These are phyloP conservation scores for Botrytis paeoniae DNA, from an alignment of 2,329 filamentous ascomycete genomes.

Conservation along the genomic window DNA sequence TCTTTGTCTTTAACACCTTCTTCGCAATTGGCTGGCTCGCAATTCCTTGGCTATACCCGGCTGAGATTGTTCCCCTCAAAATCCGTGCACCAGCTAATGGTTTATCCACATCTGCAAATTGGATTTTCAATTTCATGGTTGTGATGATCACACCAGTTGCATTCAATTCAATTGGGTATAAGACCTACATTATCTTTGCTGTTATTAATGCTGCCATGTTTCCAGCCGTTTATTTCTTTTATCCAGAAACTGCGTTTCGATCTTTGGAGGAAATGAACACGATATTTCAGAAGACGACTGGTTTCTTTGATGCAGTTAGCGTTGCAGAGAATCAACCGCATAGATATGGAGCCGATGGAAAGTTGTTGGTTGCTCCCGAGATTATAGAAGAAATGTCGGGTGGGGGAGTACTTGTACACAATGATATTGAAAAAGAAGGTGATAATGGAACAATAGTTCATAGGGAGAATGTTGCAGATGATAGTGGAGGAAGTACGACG, in stretches of 20 bases:
- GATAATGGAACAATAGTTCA: neutral
- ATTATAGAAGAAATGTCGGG: neutral
- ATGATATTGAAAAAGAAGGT: neutral
- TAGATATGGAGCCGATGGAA: conserved; percentile 9
- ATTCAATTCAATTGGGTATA: conserved; percentile 52
- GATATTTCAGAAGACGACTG: neutral
- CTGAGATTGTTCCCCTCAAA: conserved; percentile 52
- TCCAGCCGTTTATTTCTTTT: conserved; percentile 46
- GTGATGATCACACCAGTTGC: conserved; percentile 39
- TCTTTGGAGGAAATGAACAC: conserved; percentile 17
- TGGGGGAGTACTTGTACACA: neutral
- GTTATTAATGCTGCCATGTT: conserved; percentile 48
- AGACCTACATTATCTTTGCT: conserved; percentile 54
- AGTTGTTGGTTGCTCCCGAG: conserved; percentile 12
- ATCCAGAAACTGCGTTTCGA: conserved; percentile 47
- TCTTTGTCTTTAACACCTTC: conserved; percentile 53
- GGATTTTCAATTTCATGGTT: conserved; percentile 52
- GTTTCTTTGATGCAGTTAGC: conserved; percentile 7
- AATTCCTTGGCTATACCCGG: conserved; percentile 48
- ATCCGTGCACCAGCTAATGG: conserved; percentile 58
- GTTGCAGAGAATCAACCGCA: conserved; percentile 1
- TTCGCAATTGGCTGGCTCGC: conserved; percentile 51
- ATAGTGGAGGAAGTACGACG: neutral
- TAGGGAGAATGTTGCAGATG: neutral
- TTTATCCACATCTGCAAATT: conserved; percentile 43